phyloP scores from a whole-genome alignment of 768 basidiomycete species.

The Gelatoporia subvermispora region DNA sequence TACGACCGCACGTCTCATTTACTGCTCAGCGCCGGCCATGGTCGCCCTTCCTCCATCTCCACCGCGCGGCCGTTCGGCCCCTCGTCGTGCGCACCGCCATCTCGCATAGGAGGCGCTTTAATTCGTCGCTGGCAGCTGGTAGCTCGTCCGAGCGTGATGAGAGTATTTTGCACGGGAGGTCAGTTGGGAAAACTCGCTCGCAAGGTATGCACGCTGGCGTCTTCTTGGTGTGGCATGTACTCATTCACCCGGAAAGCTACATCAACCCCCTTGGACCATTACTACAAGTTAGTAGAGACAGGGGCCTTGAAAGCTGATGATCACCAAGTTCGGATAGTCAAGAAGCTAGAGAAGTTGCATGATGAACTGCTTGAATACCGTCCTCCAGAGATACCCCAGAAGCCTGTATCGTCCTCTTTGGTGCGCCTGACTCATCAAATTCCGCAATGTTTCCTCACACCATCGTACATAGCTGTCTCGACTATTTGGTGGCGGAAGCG shows the following conservation, averaged over 20 bases:
- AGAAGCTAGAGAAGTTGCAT: conserved; percentile 77
- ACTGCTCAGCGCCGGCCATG: neutral
- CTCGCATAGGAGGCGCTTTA: conserved; percentile 1
- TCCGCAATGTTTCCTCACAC: neutral
- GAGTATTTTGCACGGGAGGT: conserved; percentile 1
- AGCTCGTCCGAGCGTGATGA: neutral
- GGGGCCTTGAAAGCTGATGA: conserved; percentile 68
- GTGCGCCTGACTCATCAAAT: conserved; percentile 18
- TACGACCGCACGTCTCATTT: conserved; percentile 1
- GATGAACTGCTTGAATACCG: conserved; percentile 64
- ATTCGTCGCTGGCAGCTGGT: conserved; percentile 5
- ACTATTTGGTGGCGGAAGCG: conserved; percentile 22
- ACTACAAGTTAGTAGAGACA: conserved; percentile 42
- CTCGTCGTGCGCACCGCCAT: neutral
- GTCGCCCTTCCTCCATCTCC: neutral
- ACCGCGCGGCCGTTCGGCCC: conserved; percentile 1
- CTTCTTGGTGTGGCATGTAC: too few relatives aligned
- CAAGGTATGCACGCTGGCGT: too few relatives aligned
- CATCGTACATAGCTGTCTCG: conserved; percentile 18
- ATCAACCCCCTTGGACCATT: conserved; percentile 29
- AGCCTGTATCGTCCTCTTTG: conserved; percentile 25
- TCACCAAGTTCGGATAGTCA: conserved; percentile 81
- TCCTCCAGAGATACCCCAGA: conserved; percentile 57
- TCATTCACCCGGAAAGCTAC: neutral
- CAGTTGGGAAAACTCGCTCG: too few relatives aligned